Percentiles rank a stretch among this genome's conserved stretches.
phyloP scores from a whole-genome alignment of 179 eudicot genomes.

The Silene noctiflora region DNA sequence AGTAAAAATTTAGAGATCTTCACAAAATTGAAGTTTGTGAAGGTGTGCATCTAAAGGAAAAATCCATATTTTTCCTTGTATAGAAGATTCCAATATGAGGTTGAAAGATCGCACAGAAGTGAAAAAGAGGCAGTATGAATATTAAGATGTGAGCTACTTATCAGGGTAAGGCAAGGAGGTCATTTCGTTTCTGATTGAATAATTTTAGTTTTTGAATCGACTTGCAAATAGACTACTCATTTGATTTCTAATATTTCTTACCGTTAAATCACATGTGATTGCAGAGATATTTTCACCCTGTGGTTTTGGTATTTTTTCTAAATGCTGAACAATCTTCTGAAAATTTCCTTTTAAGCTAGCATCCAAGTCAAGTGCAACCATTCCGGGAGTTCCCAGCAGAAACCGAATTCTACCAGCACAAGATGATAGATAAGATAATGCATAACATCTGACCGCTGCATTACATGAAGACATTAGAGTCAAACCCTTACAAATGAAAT shows the following conservation, averaged over 20 bases:
- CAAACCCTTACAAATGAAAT: constrained; percentile 5
- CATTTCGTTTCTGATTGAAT: not conserved
- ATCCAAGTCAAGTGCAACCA: constrained; percentile 98
- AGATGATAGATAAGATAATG: constrained; percentile 89
- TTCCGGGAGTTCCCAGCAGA: constrained; percentile 91
- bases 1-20: not conserved
- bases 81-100: not conserved
- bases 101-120: not conserved
- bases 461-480: constrained; percentile 9
- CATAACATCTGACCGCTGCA: constrained; percentile 97
- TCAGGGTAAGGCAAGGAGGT: constrained; percentile 7
- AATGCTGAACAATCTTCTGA: constrained; percentile 87
- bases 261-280: constrained; percentile 87
- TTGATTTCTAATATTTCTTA: constrained; percentile 36
- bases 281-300: constrained; percentile 94
- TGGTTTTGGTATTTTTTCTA: constrained; percentile 90
- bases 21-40: not conserved
- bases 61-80: not conserved
- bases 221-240: constrained; percentile 9
- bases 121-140: not conserved
- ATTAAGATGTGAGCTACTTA: not conserved
- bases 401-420: constrained; percentile 93
- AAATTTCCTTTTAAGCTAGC: constrained; percentile 71
- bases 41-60: not conserved
- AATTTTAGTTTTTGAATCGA: not conserved